These are phyloP conservation scores for Colletotrichum camelliae DNA, from an alignment of 2,329 filamentous ascomycete species.

Conservation along the genomic window DNA sequence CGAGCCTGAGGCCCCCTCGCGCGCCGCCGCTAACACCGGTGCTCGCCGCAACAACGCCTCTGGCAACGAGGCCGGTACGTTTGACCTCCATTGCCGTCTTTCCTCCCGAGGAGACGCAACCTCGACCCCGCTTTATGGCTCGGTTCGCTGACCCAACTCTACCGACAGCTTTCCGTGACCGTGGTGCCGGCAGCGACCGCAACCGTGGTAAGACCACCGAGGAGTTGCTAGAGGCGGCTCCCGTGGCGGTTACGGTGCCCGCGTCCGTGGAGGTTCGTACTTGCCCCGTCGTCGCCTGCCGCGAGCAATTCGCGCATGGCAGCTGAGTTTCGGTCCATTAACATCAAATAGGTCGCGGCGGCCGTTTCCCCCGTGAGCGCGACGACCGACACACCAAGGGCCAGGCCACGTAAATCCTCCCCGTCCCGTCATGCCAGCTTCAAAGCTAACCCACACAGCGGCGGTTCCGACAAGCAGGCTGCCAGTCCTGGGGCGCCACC, in stretches of 20 bases:
- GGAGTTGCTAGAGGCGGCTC: conserved; percentile 63
- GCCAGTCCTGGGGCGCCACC: conserved; percentile 88
- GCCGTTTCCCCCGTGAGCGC: conserved; percentile 55
- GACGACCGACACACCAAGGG: conserved; percentile 63
- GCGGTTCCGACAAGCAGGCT: conserved; percentile 80
- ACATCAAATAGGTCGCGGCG: conserved; percentile 53
- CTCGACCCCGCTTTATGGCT: conserved; percentile 18
- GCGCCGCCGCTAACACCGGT: conserved; percentile 44
- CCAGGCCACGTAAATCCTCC: conserved; percentile 46
- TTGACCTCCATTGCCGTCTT: neutral
- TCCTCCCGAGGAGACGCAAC: neutral
- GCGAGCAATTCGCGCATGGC: neutral
- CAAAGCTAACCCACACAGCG: conserved; percentile 51
- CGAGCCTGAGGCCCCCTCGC: conserved; percentile 71
- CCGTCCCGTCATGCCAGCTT: neutral
- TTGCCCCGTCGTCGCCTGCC: neutral
- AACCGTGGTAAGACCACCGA: conserved; percentile 84
- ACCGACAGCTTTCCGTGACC: conserved; percentile 82
- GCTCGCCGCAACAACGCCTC: conserved; percentile 63
- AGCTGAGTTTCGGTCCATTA: neutral
- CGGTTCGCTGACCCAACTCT: neutral
- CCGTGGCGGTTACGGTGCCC: conserved; percentile 65
- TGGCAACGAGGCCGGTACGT: conserved; percentile 89
- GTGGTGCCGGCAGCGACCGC: conserved; percentile 77
- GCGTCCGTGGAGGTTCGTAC: conserved; percentile 62